Evolutionary conservation across 129 eudicot genomes (phyloP), one percentile per base, ranked within the genome.

Genomic region (Gnaphalium uliginosum): DNA sequence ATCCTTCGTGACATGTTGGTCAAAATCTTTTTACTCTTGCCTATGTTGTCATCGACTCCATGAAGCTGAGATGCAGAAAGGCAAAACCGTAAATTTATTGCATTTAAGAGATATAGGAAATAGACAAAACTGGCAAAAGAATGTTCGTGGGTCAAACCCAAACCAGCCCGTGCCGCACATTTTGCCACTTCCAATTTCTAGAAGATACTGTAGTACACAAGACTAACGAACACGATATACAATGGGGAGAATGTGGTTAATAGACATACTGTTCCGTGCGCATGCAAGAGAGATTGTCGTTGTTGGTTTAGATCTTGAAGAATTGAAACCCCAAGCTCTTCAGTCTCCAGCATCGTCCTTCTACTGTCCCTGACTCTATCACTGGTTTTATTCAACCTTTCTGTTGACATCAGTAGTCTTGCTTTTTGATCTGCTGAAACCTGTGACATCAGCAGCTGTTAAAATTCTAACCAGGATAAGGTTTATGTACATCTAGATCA

Each of bases 241-340:
- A 60, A 25, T 60, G 66, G n/a, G n/a, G n/a, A 27, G 41, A 26
- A 17, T 5, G 2, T 22, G 41, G 43, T 64, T 15, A 29, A 29
- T 15, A 15, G 33, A 19, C 66, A 60, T 78, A 86, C 87, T 73
- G 86, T 82, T 71, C 76, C 68, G 74, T 86, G 85, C 35, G 86
- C 79, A 72, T 87, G 91, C 60, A 84, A 77, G 57, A 87, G 88
- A 27, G 91, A 81, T 54, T 87, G 88, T 15, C 86, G 78, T 76
- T 84, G 91, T 77, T 81, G 88, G 58, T 87, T 81, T 41, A 87
- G 66, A 84, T 87, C 88, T 69, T 84, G 79, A 63, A 87, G 88
- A 81, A 87, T 84, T 11, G 86, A 84, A 66, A 81, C 86, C 35
- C 88, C 91, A 25, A 84, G 85, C 58, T 87, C 86, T 75, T 87